These are phyloP conservation scores for Pholiota conissans DNA, from an alignment of 768 basidiomycete species.

Conservation along the genomic window DNA sequence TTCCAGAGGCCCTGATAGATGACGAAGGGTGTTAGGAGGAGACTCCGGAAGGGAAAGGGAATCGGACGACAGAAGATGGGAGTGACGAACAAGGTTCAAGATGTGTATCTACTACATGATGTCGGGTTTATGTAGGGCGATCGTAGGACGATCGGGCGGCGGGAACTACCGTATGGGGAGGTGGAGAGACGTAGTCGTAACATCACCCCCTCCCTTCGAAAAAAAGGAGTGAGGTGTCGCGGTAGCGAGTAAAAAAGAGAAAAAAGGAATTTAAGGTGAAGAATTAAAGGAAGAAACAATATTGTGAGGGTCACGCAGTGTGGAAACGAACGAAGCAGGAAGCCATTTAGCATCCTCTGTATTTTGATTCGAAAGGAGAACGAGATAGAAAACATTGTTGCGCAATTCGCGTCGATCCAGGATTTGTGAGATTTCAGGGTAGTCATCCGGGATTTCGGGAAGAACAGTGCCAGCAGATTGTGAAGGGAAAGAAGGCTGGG, in stretches of 20 bases:
- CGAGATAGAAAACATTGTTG: neutral
- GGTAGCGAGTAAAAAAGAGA: neutral
- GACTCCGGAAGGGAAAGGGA: too few relatives aligned
- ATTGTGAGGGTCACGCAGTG: neutral
- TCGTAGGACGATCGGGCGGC: too few relatives aligned
- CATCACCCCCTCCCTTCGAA: neutral
- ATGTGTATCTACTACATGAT: too few relatives aligned
- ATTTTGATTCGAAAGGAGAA: neutral
- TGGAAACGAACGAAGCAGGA: neutral
- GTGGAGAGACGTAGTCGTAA: too few relatives aligned
- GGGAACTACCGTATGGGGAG: too few relatives aligned
- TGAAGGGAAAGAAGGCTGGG: neutral
- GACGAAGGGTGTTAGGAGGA: too few relatives aligned
- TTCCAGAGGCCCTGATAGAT: slow-evolving; percentile 54
- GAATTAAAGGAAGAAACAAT: neutral
- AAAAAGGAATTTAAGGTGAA: neutral
- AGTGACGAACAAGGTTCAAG: too few relatives aligned
- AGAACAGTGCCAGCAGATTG: neutral
- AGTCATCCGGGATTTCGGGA: neutral
- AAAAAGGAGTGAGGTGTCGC: neutral
- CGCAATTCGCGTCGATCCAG: neutral
- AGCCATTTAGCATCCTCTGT: neutral
- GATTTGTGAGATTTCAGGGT: neutral
- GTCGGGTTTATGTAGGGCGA: too few relatives aligned
- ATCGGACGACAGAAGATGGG: too few relatives aligned